Evolutionary conservation across 148 eudicot genomes (phyloP), one percentile per base, ranked within the genome.

Genomic region (Nyssa sinensis): DNA sequence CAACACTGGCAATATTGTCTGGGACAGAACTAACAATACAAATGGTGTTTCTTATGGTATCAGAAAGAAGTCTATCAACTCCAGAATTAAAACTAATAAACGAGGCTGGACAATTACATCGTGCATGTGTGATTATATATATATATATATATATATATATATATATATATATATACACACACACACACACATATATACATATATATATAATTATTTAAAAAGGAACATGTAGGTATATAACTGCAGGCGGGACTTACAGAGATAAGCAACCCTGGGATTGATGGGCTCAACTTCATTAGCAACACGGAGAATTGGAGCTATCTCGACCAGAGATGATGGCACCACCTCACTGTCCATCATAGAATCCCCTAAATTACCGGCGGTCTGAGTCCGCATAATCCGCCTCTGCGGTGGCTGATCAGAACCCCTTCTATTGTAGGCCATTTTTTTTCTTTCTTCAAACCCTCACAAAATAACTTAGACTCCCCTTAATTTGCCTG

Each of bases 261-360:
- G 88, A 66, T 89, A 86, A 75, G 88, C 93, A 37, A 89, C 93
- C 64, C 93, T 80, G 32, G 88, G 81, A 63, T 87, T 89, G 70
- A 62, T 81, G 60, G 81, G 64, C 74, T 89, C 93, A 24, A 89
- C 93, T 59, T 89, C 93, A 68, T 89, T 89, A 51, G 90, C 93
- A 16, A 89, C 93, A 65, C 93, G 88, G 57, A 89, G 86, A 80
- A 89, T 89, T 0, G 93, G 93, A 11, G 93, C 93, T 69, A 89
- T 89, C 61, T 89, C 87, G 24, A 83, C 87, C 47, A 89, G 77
- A 24, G 93, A 89, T 7, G 90, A 89, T 7, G 93, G 93, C 58
- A 89, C 93, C 64, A 89, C 88, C 69, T 89, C 93, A 80, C 90
- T 89, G 47, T 89, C 93, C 82, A 87, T 80, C 83, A 86, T 85